Percentiles rank a stretch among this genome's conserved stretches.
Evolutionary conservation across 805 yeast species (phyloP).

Genomic region (Spencermartinsiella europaea): DNA sequence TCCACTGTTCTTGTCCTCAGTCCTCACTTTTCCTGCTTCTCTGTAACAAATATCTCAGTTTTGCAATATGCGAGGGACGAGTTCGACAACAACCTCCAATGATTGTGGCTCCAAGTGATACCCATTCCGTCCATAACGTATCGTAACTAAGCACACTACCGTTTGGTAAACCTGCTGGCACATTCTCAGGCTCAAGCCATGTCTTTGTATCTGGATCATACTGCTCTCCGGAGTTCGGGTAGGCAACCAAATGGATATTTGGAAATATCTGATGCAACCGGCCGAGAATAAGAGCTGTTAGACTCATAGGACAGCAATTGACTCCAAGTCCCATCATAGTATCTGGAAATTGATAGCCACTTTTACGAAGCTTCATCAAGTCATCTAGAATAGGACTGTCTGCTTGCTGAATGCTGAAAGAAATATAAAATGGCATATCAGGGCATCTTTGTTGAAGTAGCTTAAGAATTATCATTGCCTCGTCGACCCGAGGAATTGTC

Average conservation of each 20-base stretch:
- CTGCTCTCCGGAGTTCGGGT: slow-evolving; percentile 73
- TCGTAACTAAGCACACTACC: too few relatives aligned
- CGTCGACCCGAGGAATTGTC: slow-evolving; percentile 62
- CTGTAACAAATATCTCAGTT: too few relatives aligned
- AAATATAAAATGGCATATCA: slow-evolving; percentile 42
- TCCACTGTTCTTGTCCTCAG: too few relatives aligned
- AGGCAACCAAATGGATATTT: slow-evolving; percentile 45
- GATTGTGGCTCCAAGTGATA: slow-evolving; percentile 39
- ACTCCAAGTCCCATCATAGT: slow-evolving; percentile 48
- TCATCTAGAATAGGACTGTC: slow-evolving; percentile 45
- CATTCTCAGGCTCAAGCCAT: too few relatives aligned
- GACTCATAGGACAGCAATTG: slow-evolving; percentile 55
- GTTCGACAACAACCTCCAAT: slow-evolving; percentile 79
- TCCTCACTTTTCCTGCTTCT: too few relatives aligned
- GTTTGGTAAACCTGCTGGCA: too few relatives aligned
- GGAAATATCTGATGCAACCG: slow-evolving; percentile 26
- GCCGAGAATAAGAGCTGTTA: slow-evolving; percentile 39
- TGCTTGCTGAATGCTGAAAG: slow-evolving; percentile 45
- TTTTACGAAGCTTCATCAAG: slow-evolving; percentile 33
- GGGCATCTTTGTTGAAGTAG: slow-evolving; percentile 33
- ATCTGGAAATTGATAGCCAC: not conserved
- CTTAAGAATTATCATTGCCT: slow-evolving; percentile 46
- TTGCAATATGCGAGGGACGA: slow-evolving; percentile 43
- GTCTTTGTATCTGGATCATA: slow-evolving; percentile 46
- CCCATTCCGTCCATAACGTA: too few relatives aligned